Percentiles rank a stretch among this genome's conserved stretches.
phyloP scores from a whole-genome alignment of 148 eudicot species.

The Linanthus parryae region DNA sequence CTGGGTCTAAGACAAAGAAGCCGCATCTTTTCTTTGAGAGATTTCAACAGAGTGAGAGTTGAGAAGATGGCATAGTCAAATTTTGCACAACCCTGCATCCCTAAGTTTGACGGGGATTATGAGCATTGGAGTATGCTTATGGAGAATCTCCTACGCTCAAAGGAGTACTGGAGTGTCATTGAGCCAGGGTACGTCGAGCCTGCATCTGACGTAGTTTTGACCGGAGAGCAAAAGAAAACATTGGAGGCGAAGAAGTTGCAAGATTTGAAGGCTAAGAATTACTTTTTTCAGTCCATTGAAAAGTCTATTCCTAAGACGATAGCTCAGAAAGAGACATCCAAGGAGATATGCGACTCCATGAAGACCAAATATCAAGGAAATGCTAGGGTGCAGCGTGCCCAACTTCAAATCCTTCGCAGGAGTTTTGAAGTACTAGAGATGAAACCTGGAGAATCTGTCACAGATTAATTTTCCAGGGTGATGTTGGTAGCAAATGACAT shows the following conservation, averaged over 20 bases:
- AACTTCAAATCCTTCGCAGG: neutral
- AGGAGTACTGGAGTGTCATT: neutral
- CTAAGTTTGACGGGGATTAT: no score
- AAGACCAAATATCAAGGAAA: constrained; percentile 3
- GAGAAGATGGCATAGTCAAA: no score
- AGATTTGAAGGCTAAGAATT: neutral
- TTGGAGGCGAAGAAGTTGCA: neutral
- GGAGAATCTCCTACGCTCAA: neutral
- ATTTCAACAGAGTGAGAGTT: no score
- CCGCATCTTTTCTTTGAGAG: no score
- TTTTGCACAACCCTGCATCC: no score
- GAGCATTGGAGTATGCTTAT: neutral
- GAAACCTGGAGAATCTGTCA: neutral
- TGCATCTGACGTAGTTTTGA: neutral
- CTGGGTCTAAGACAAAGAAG: no score
- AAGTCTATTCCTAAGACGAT: neutral
- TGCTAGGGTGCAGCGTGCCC: neutral
- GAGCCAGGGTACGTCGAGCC: neutral
- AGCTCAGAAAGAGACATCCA: neutral
- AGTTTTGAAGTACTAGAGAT: neutral
- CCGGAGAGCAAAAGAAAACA: neutral
- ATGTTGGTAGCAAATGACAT: neutral
- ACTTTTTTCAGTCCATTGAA: neutral
- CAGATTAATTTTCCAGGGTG: neutral
- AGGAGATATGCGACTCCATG: constrained; percentile 6